These are phyloP conservation scores for Pseudonitzschia delicatissima DNA, from an alignment of 108 stramenopile genomes.

Conservation along the genomic window DNA sequence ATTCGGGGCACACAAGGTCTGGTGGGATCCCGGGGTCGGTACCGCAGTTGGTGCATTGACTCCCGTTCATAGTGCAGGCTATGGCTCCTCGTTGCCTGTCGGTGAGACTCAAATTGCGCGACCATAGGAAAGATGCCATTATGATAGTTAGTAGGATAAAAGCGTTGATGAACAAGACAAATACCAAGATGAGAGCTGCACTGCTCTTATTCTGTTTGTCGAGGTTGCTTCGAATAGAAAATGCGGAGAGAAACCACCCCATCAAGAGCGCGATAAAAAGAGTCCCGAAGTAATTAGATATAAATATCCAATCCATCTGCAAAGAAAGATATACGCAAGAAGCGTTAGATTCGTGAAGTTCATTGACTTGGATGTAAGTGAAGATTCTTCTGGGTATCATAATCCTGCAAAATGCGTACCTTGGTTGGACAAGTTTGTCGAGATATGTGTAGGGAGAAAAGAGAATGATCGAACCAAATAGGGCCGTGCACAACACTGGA, in stretches of 20 bases:
- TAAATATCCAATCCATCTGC: slow-evolving; percentile 51
- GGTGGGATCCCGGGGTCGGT: background rate
- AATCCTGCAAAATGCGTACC: background rate
- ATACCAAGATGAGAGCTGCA: slow-evolving; percentile 51
- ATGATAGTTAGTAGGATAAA: slow-evolving; percentile 48
- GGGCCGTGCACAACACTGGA: slow-evolving; percentile 56
- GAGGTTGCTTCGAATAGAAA: slow-evolving; percentile 59
- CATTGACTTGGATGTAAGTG: background rate
- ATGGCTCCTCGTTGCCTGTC: slow-evolving; percentile 40
- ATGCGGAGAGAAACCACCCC: slow-evolving; percentile 56
- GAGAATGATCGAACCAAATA: slow-evolving; percentile 46
- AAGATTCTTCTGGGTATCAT: background rate
- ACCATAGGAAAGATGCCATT: slow-evolving; percentile 55
- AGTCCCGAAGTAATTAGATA: slow-evolving; percentile 56
- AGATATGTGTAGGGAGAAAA: slow-evolving; percentile 48
- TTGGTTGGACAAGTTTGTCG: slow-evolving; percentile 11
- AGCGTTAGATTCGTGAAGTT: background rate
- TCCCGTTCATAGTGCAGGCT: slow-evolving; percentile 58
- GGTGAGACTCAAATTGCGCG: slow-evolving; percentile 38
- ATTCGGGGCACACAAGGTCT: slow-evolving; percentile 67
- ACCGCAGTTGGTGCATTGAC: slow-evolving; percentile 58
- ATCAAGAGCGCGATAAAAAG: slow-evolving; percentile 58
- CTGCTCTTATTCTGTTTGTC: slow-evolving; percentile 66
- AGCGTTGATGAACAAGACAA: slow-evolving; percentile 45
- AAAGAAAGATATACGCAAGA: background rate